These are phyloP conservation scores for Aspergillus arachidicola DNA, from an alignment of 2,329 filamentous ascomycete genomes.

Conservation along the genomic window DNA sequence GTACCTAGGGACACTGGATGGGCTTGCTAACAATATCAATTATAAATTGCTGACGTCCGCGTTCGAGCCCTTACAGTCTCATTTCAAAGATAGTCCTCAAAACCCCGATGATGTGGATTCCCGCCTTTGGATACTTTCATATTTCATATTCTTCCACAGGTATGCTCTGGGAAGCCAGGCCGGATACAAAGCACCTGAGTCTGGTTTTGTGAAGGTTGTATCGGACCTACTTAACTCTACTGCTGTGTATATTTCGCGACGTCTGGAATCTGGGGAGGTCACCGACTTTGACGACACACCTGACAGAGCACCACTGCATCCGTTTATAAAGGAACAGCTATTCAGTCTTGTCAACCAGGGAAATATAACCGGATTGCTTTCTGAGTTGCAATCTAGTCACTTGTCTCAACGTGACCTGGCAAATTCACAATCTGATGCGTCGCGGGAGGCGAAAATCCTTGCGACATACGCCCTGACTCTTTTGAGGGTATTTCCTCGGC, in stretches of 20 bases:
- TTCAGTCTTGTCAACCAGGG: constrained; percentile 72
- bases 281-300: constrained; percentile 29
- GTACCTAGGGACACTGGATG: constrained; percentile 41
- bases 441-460: constrained; percentile 69
- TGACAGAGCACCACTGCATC: constrained; percentile 37
- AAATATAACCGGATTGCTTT: constrained; percentile 68
- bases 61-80: constrained; percentile 35
- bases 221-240: constrained; percentile 60
- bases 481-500: constrained; percentile 78
- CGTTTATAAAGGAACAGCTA: constrained; percentile 68
- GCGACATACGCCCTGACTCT: constrained; percentile 86
- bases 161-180: constrained; percentile 45
- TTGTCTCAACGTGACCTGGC: constrained; percentile 26
- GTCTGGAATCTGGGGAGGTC: constrained; percentile 48
- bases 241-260: constrained; percentile 55
- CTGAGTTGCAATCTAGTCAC: constrained; percentile 40
- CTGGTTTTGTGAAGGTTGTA: constrained; percentile 59
- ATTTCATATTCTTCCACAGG: constrained; percentile 62
- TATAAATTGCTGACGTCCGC: constrained; percentile 51
- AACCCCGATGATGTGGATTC: constrained; percentile 39
- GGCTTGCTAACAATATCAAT: constrained; percentile 52
- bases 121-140: constrained; percentile 60
- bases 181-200: constrained; percentile 48
- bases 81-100: constrained; percentile 27
- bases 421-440: constrained; percentile 38